Conservation (phyloP, 2,329 filamentous ascomycete genomes). For the Chaetomiaceae sp. region DNA sequence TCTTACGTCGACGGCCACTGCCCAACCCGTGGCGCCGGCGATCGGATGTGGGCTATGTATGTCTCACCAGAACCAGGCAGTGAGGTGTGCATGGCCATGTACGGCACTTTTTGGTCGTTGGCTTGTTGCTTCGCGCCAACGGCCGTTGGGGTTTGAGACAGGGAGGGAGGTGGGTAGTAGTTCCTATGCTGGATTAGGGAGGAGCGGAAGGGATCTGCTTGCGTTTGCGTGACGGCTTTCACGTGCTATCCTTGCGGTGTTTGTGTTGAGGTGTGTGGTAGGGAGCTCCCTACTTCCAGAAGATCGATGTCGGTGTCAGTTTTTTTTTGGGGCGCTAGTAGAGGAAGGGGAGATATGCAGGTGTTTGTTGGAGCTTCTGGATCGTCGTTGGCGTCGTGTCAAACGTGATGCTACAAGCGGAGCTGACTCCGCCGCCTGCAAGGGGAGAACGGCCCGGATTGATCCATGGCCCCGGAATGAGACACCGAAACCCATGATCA, state of each 20-base stretch:
- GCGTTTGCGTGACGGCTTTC: neutral
- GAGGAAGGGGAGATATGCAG: neutral
- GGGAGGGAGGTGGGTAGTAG: neutral
- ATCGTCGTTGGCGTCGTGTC: too few species aligned
- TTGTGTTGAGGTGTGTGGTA: neutral
- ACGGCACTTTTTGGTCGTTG: neutral
- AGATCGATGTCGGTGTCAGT: too few species aligned
- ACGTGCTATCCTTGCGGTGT: neutral
- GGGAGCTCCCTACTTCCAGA: too few species aligned
- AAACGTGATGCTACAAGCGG: too few species aligned
- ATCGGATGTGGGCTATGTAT: slow-evolving; percentile 6
- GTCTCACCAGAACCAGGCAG: neutral
- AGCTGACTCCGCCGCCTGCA: too few species aligned
- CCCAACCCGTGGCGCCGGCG: neutral
- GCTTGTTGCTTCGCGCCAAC: neutral
- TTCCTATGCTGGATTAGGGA: neutral
- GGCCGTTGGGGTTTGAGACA: neutral
- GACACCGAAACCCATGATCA: too few species aligned
- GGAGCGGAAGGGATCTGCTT: neutral
- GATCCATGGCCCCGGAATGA: too few species aligned
- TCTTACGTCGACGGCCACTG: neutral
- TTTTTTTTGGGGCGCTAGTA: neutral
- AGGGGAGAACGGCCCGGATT: too few species aligned
- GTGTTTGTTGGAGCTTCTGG: too few species aligned
- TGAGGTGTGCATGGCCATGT: neutral